Base-by-base conservation (phyloP, 116 monocot species). In the Dioscorea cayenensis region DNA sequence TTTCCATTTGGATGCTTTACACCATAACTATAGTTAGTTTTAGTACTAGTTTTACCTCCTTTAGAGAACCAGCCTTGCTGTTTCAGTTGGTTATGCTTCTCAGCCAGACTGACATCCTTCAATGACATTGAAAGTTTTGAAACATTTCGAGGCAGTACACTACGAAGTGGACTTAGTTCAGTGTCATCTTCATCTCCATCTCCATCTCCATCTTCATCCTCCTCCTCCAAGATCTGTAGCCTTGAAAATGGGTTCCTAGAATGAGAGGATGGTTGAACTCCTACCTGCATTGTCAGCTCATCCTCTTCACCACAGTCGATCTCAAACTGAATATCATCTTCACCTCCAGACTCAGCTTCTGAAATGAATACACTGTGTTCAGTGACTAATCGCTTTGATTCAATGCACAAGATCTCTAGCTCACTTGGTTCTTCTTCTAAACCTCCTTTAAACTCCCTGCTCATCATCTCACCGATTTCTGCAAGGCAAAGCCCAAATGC, bases 381-480 rank as follows among this genome's bases (percentile, higher is more conserved):
- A 25, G 77, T 65, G 29, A 87, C 77, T 79, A 85, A 66, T n/a
- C 76, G 76, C 72, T 77, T 92, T 8, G 92, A 92, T 61, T 87
- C 89, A 59, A 95, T 87, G 73, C 95, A 95, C 29, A 95, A 72
- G 64, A 85, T 68, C 74, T 95, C 95, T 17, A 95, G 85, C 72
- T 92, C 89, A 23, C 95, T 95, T 6, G 95, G 92, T 60, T 85
- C 95, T 63, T 95, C 95, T 8, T 95, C 87, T 38, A 63, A 66
- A 16, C 32, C 32, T 32, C 87, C 85, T 12, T 74, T 89, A 63
- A 89, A 86, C 68, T 86, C 84, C 19, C 95, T 78, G 68, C 83
- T 95, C 95, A 95, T 92, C 92, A 95, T 95, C 76, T 91, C 92
- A 29, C 95, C 95, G 49, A 95, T 95, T 73, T 95, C 92, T 21